Percentiles rank a stretch among this genome's conserved stretches.
Conservation (phyloP, 306 rosid species). For the Prunus mongolica region DNA sequence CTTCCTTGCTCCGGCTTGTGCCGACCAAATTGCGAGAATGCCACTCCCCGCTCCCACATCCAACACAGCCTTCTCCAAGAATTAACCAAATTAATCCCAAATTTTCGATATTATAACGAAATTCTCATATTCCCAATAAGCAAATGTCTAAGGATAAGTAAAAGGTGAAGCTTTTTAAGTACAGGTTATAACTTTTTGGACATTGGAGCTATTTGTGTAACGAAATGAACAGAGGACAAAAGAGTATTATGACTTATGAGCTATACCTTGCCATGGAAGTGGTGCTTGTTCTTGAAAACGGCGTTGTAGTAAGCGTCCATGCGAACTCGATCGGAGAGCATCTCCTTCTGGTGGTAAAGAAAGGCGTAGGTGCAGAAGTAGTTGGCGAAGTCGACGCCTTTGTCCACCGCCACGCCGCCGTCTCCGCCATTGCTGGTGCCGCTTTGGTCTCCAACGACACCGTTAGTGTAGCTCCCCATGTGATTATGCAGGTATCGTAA, state of each 20-base stretch:
- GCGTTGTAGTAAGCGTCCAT: constrained; percentile 92
- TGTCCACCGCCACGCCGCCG: constrained; percentile 42
- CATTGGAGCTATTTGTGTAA: too few species aligned
- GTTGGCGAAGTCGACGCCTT: constrained; percentile 77
- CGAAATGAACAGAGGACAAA: background rate
- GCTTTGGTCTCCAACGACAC: constrained; percentile 31
- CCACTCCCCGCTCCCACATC: constrained; percentile 99
- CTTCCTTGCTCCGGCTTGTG: constrained; percentile 96
- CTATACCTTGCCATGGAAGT: constrained; percentile 77
- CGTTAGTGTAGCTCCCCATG: constrained; percentile 74
- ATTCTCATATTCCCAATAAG: background rate
- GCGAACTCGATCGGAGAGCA: constrained; percentile 99
- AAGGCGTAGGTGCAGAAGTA: constrained; percentile 94
- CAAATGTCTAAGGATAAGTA: background rate
- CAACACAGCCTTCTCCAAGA: constrained; percentile 72
- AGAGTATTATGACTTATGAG: background rate
- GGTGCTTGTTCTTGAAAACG: constrained; percentile 75
- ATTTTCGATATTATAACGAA: background rate
- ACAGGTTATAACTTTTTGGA: background rate
- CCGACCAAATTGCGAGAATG: constrained; percentile 98
- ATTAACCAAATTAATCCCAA: constrained; percentile 22
- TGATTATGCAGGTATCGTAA: background rate
- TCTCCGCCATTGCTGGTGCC: constrained; percentile 17
- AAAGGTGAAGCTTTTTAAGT: background rate
- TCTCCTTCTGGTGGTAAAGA: constrained; percentile 95